Evolutionary conservation across 345 rosid genomes (phyloP), one percentile per base, ranked within the genome.

Genomic region (Linum tenue): DNA sequence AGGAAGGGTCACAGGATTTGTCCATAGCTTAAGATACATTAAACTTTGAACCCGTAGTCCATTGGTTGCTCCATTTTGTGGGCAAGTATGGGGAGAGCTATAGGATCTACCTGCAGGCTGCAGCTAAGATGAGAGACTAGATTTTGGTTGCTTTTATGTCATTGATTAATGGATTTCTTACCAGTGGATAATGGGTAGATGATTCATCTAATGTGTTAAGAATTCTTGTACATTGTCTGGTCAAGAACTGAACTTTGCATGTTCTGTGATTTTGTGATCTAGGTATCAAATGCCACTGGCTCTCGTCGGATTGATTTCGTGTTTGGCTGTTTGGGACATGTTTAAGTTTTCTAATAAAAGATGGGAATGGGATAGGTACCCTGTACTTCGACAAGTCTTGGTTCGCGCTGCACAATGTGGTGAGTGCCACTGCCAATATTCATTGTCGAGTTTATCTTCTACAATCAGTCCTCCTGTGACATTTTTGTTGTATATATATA

Each of bases 281-380:
- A 90, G 97, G 78, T 94, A 94, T 77, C 97, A 90, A 75, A 89
- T 90, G 91, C 97, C 96, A 15, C 80, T 88, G 64, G 89, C 99
- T 55, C 90, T 94, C 61, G 76, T 83, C 62, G 97, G 97, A 64
- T 75, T 94, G 76, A 42, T 88, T 60, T 83, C 86, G 62, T 79
- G 96, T 74, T 84, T 94, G 83, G 95, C 86, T 5, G 72, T 94
- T 64, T 94, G 97, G 99, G 97, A 90, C 69, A 55, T 80, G 38
- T 83, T 94, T 82, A 88, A 80, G 79, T 84, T 84, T 73, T 77
- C 86, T 59, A 81, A 80, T 71, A 83, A 83, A 37, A 79, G 66
- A 63, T 94, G 90, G 95, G 79, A 74, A 16, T 87, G 85, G 75
- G 86, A 88, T 69, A 76, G 75, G 14, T 79, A 78, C 60, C 92